Evolutionary conservation across 2,329 filamentous ascomycete species (phyloP).

Genomic region (Epichloe uncinata): DNA sequence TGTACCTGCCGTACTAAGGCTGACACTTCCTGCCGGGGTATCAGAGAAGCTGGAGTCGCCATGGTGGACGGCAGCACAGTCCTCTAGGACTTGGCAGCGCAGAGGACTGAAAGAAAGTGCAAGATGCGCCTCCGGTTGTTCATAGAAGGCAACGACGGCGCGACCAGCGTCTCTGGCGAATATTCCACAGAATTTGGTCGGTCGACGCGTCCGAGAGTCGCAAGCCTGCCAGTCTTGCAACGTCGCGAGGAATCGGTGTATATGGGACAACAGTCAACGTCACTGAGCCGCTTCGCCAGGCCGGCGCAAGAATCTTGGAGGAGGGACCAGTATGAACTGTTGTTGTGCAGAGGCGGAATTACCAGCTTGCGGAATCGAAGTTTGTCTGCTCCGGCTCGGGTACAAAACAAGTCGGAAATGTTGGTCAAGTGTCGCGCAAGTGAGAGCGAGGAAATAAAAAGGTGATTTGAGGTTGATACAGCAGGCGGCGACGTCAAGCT

Average conservation of each 20-base stretch:
- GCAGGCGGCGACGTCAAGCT: background rate
- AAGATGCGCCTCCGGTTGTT: background rate
- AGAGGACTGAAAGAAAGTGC: background rate
- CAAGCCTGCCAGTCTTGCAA: background rate
- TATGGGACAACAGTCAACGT: background rate
- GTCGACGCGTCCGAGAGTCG: background rate
- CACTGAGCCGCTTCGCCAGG: background rate
- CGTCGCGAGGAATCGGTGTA: background rate
- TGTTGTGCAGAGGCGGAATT: background rate
- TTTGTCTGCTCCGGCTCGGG: background rate
- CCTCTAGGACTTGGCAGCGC: background rate
- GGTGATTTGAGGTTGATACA: background rate
- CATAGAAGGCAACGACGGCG: slow-evolving; percentile 4
- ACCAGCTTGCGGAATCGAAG: background rate
- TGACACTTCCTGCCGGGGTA: slow-evolving; percentile 29
- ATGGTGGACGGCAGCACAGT: slow-evolving; percentile 6
- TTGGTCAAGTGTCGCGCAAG: background rate
- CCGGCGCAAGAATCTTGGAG: background rate
- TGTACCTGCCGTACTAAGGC: slow-evolving; percentile 31
- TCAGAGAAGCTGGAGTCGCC: slow-evolving; percentile 15
- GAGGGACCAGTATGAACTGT: background rate
- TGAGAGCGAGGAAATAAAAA: background rate
- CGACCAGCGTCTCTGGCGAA: background rate
- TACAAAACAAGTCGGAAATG: background rate
- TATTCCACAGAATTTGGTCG: background rate